Evolutionary conservation across 805 yeast species (phyloP).

Genomic region (Teunomyces tritomae): DNA sequence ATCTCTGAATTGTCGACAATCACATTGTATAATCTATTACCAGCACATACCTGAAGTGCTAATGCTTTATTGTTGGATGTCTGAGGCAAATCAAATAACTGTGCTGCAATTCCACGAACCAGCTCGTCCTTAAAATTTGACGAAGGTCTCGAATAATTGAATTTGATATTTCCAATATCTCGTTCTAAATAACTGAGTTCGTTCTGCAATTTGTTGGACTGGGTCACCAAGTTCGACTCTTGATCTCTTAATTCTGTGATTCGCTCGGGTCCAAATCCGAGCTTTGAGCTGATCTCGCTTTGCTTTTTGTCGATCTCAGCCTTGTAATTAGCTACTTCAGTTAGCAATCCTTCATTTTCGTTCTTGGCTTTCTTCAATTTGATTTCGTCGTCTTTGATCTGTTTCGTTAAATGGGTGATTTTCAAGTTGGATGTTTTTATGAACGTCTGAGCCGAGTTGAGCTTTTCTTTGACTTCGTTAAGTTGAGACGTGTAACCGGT

Average conservation of each 20-base stretch:
- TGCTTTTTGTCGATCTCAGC: conserved; percentile 37
- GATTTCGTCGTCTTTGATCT: conserved; percentile 45
- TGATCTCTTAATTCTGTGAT: conserved; percentile 44
- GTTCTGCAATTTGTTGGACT: conserved; percentile 42
- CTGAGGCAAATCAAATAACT: conserved; percentile 64
- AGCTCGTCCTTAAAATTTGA: conserved; percentile 56
- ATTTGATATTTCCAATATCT: conserved; percentile 70
- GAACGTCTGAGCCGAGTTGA: conserved; percentile 52
- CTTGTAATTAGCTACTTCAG: conserved; percentile 44
- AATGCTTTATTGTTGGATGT: conserved; percentile 58
- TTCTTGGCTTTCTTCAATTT: conserved; percentile 52
- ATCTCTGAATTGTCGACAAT: conserved; percentile 85
- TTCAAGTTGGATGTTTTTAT: conserved; percentile 61
- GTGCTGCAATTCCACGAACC: conserved; percentile 90
- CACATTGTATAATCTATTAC: conserved; percentile 83
- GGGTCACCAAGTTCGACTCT: conserved; percentile 43
- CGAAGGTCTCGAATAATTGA: conserved; percentile 64
- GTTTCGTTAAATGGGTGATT: conserved; percentile 54
- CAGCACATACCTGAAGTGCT: conserved; percentile 93
- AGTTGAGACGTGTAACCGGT: conserved; percentile 78
- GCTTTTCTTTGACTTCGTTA: conserved; percentile 54
- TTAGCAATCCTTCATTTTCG: conserved; percentile 42
- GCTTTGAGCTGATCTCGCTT: conserved; percentile 36
- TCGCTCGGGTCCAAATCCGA: conserved; percentile 57
- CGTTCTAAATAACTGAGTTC: conserved; percentile 58